These are phyloP conservation scores for Plasmodium yoelii DNA, from an alignment of 169 alveolate genomes.

Conservation along the genomic window DNA sequence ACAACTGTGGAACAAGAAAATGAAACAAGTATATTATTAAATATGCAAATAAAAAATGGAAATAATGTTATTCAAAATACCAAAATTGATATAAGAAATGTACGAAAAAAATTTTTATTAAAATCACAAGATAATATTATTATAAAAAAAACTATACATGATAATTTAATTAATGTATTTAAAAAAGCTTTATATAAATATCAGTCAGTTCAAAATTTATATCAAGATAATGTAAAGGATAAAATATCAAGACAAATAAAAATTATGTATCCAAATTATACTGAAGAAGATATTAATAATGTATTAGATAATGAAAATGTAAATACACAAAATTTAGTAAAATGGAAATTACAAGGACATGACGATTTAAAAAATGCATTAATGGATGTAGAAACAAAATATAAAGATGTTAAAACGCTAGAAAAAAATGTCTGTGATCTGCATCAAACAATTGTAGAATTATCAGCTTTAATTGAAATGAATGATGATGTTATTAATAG, in stretches of 20 bases:
- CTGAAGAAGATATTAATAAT: conserved; percentile 58
- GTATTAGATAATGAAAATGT: conserved; percentile 64
- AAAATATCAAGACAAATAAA: conserved; percentile 71
- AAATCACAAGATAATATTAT: conserved; percentile 28
- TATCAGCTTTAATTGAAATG: conserved; percentile 69
- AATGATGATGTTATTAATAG: conserved; percentile 66
- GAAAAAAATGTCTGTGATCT: conserved; percentile 70
- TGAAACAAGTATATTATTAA: conserved; percentile 58
- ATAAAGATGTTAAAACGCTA: conserved; percentile 71
- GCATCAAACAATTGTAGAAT: conserved; percentile 69
- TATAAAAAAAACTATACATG: conserved; percentile 68
- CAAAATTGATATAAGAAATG: conserved; percentile 56
- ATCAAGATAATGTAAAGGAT: conserved; percentile 48
- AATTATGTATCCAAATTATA: conserved; percentile 66
- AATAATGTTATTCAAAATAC: conserved; percentile 30
- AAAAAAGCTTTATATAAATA: conserved; percentile 62
- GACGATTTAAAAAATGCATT: conserved; percentile 70
- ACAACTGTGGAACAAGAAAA: conserved; percentile 73
- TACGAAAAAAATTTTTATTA: conserved; percentile 28
- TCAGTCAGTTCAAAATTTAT: conserved; percentile 44
- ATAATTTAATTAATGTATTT: conserved; percentile 57
- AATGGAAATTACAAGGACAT: conserved; percentile 76
- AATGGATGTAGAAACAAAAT: conserved; percentile 72
- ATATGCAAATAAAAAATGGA: conserved; percentile 55
- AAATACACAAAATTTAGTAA: conserved; percentile 63